These are phyloP conservation scores for Batrachochytrium dendrobatidis DNA, from an alignment of 371 early-diverging fungal species.

Conservation along the genomic window DNA sequence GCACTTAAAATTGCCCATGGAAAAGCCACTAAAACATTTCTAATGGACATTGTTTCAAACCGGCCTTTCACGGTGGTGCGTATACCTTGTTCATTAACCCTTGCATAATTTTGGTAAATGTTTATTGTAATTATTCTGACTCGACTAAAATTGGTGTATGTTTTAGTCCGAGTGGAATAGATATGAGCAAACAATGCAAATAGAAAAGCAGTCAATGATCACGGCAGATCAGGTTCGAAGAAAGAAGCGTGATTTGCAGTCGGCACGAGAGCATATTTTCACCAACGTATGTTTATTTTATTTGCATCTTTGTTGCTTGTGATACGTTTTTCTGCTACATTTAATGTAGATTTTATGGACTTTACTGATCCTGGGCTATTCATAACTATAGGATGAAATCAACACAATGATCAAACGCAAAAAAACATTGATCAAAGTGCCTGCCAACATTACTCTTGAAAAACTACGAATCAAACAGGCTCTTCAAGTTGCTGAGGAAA, in stretches of 20 bases:
- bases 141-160: no score
- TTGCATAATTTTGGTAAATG: not conserved
- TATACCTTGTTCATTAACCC: not conserved
- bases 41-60: conserved; percentile 72
- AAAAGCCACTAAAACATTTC: conserved; percentile 53
- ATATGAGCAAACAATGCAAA: conserved; percentile 42
- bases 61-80: conserved; percentile 47
- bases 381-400: conserved; percentile 56
- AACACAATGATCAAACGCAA: conserved; percentile 44
- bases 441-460: not conserved
- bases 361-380: no score
- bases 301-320: no score
- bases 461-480: not conserved
- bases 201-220: conserved; percentile 44
- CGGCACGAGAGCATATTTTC: conserved; percentile 56
- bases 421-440: conserved; percentile 3
- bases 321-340: not conserved
- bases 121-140: no score
- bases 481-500: not conserved
- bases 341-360: no score
- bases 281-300: conserved; percentile 32
- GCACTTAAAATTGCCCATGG: conserved; percentile 61
- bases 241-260: conserved; percentile 49
- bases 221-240: conserved; percentile 46
- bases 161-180: conserved; percentile 51